Percentiles rank a stretch among this genome's conserved stretches.
Evolutionary conservation across 208 protist genomes (phyloP).

Genomic region (Leishmania braziliensis): DNA sequence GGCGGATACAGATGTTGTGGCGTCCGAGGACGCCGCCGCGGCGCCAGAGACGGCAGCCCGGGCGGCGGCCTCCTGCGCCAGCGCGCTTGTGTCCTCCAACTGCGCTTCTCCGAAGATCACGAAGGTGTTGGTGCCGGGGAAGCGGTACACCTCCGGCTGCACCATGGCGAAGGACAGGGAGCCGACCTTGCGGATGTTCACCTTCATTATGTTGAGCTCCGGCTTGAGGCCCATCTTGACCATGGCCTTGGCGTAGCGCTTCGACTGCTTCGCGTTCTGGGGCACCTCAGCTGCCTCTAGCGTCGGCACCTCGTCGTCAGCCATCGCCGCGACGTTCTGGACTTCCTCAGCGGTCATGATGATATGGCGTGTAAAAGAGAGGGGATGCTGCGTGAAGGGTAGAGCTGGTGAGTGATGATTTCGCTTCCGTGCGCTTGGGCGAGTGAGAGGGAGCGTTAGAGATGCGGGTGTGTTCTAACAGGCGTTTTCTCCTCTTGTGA

Average conservation of each 20-base stretch:
- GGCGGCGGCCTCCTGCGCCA: slow-evolving; percentile 72
- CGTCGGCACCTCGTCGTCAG: slow-evolving; percentile 75
- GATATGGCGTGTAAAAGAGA: background rate
- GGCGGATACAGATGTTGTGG: slow-evolving; percentile 30
- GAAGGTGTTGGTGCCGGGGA: slow-evolving; percentile 95
- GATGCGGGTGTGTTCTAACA: background rate
- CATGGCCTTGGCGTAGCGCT: slow-evolving; percentile 97
- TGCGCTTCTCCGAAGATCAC: slow-evolving; percentile 98
- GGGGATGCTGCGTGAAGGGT: background rate
- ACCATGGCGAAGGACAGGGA: slow-evolving; percentile 93
- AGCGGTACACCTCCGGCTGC: slow-evolving; percentile 97
- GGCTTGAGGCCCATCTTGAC: slow-evolving; percentile 97
- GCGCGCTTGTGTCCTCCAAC: slow-evolving; percentile 88
- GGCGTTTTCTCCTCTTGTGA: background rate
- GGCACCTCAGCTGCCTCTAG: slow-evolving; percentile 74
- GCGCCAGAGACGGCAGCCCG: slow-evolving; percentile 64
- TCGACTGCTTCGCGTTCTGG: slow-evolving; percentile 80
- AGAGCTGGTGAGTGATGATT: background rate
- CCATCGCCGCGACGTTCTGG: slow-evolving; percentile 56
- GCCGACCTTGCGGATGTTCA: slow-evolving; percentile 93
- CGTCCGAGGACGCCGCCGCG: slow-evolving; percentile 25
- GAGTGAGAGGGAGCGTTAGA: background rate
- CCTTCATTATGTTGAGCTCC: slow-evolving; percentile 90
- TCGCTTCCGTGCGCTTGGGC: background rate
- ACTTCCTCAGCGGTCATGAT: slow-evolving; percentile 61